These are phyloP conservation scores for Chenopodium suecicum DNA, from an alignment of 148 eudicot genomes.

Conservation along the genomic window DNA sequence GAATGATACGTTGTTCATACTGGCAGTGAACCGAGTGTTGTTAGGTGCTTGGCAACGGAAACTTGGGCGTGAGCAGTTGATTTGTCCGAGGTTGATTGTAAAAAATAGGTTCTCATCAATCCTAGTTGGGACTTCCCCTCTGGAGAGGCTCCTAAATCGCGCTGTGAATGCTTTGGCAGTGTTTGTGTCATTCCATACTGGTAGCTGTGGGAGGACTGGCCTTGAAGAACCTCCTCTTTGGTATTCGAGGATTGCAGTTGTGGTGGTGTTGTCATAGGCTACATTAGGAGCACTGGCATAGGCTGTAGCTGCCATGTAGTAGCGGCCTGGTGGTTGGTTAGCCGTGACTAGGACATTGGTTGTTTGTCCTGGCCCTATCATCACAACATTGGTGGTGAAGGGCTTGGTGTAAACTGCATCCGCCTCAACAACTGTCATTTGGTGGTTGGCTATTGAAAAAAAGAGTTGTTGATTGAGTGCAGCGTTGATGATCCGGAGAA, in stretches of 20 bases:
- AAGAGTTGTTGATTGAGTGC: conserved; percentile 95
- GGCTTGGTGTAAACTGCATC: conserved; percentile 74
- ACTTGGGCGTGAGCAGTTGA: conserved; percentile 68
- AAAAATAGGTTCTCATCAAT: conserved; percentile 66
- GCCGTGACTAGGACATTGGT: conserved; percentile 74
- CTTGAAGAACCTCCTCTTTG: conserved; percentile 20
- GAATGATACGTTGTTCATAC: conserved; percentile 44
- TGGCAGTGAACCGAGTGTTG: conserved; percentile 62
- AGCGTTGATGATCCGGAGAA: conserved; percentile 84
- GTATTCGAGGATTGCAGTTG: conserved; percentile 85
- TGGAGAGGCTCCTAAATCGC: conserved; percentile 50
- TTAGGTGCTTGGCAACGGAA: conserved; percentile 75
- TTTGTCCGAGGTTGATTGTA: conserved; percentile 65
- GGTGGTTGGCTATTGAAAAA: conserved; percentile 74
- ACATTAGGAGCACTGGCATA: conserved; percentile 58
- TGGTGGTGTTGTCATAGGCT: conserved; percentile 83
- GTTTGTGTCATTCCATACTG: conserved; percentile 73
- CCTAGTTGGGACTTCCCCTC: conserved; percentile 52
- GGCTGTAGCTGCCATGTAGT: conserved; percentile 84
- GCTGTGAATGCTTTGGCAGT: conserved; percentile 57
- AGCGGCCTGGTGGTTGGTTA: conserved; percentile 60
- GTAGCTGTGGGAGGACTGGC: conserved; percentile 60
- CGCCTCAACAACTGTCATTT: conserved; percentile 67
- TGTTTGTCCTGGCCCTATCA: conserved; percentile 92
- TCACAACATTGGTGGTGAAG: conserved; percentile 57